Evolutionary conservation across 768 basidiomycete species (phyloP), one percentile per base, ranked within the genome.

Genomic region (Pisolithus microcarpus): DNA sequence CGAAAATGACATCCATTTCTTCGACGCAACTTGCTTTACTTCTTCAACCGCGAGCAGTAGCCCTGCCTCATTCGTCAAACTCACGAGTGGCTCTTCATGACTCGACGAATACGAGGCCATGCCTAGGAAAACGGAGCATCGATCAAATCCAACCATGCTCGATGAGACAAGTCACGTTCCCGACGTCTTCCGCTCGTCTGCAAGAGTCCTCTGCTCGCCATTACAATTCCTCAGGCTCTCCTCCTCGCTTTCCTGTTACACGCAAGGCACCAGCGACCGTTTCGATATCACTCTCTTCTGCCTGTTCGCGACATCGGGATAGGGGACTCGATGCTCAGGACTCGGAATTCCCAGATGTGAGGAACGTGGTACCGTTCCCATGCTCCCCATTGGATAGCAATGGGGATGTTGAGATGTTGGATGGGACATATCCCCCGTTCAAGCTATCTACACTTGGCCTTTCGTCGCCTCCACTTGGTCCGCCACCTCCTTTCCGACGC

Each of bases 241-340:
- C 51, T 18, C 58, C 60, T n/a, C 55, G 51, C 18, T 69, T 61
- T 43, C 51, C 43, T 0, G 52, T 58, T 38, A 50, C 62, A n/a
- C 55, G 43, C 51, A 73, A 73, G 48, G 70, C 70, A 9, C 62
- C 64, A 4, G 69, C 72, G 5, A 73, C 72, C 1, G 65, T 73
- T 23, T 72, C 66, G 7, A 58, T 73, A 42, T 72, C 69, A 0
- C 56, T 73, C 43, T 68, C 72, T 43, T 70, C 65, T 21, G 64
- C 61, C 36, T 58, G 64, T 19, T 65, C 64, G 45, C 67, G 58
- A 46, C 56, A 34, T 11, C 49, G 48, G 26, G 39, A 50, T 9
- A 40, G 9, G 5, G 16, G 9, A 13, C 30, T 45, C 44, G 39
- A 52, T 10, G 39, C 57, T 26, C 46, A 28, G 34, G 60, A 56